Conservation (phyloP, 495 filamentous ascomycete genomes). For the Pyrenula aspistea region DNA sequence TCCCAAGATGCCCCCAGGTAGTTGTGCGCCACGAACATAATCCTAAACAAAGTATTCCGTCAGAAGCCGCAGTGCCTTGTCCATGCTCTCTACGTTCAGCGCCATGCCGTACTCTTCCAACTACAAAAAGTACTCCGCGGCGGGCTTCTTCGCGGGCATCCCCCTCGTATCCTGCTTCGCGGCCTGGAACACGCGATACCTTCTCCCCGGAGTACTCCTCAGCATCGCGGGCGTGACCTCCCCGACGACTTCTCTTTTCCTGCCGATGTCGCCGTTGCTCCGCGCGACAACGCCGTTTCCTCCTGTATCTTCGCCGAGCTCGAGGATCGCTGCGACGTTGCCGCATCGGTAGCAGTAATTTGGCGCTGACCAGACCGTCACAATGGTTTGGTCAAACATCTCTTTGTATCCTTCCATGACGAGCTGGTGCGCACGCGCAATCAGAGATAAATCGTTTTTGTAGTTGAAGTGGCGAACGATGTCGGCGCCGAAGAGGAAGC, state of each 20-base stretch:
- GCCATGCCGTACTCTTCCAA: too few relatives aligned
- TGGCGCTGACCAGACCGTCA: conserved; percentile 93
- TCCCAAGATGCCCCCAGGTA: too few relatives aligned
- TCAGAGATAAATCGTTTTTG: conserved; percentile 77
- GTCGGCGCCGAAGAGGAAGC: conserved; percentile 91
- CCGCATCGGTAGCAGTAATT: conserved; percentile 99
- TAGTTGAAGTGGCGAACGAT: conserved; percentile 96
- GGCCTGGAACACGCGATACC: conserved; percentile 94
- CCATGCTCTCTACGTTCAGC: too few relatives aligned
- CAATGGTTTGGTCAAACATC: conserved; percentile 92
- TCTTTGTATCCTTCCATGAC: conserved; percentile 99
- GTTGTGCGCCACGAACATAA: too few relatives aligned
- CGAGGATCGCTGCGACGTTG: conserved; percentile 90
- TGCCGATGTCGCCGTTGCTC: conserved; percentile 67
- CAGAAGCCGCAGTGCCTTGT: too few relatives aligned
- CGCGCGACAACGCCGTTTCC: conserved; percentile 63
- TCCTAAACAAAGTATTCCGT: too few relatives aligned
- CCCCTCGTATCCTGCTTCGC: conserved; percentile 92
- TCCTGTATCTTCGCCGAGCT: conserved; percentile 75
- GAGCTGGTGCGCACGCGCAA: conserved; percentile 90
- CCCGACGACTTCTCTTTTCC: conserved; percentile 36
- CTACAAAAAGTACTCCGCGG: conserved; percentile 93
- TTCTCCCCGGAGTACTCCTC: conserved; percentile 64
- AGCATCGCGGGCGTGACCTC: conserved; percentile 22
- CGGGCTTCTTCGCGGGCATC: conserved; percentile 98